These are phyloP conservation scores for Sclerotinia glacialis DNA, from an alignment of 2,329 filamentous ascomycete genomes.

Conservation along the genomic window DNA sequence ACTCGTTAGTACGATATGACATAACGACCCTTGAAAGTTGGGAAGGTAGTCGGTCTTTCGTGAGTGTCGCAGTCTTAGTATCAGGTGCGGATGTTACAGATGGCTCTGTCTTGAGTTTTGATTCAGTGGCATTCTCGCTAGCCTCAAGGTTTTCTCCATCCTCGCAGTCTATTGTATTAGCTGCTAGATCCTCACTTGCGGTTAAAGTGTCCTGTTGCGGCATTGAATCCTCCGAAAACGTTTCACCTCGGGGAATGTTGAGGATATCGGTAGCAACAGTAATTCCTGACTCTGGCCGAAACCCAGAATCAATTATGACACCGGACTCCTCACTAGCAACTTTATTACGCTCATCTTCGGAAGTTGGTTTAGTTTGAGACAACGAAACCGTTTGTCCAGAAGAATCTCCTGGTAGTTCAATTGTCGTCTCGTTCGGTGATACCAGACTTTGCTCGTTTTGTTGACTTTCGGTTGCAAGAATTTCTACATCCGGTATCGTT, in stretches of 20 bases:
- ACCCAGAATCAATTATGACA: neutral
- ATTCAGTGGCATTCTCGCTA: neutral
- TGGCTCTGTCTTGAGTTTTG: slow-evolving; percentile 22
- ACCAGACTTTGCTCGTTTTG: neutral
- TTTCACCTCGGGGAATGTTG: neutral
- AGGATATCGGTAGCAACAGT: slow-evolving; percentile 6
- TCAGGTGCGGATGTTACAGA: slow-evolving; percentile 44
- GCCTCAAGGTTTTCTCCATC: neutral
- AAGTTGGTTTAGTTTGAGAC: neutral
- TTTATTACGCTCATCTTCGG: neutral
- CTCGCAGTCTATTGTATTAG: neutral
- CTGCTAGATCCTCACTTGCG: slow-evolving; percentile 26
- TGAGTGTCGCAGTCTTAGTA: slow-evolving; percentile 50
- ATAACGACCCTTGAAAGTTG: slow-evolving; percentile 73
- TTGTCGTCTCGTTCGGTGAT: neutral
- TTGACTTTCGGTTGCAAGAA: neutral
- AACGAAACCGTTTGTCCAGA: neutral
- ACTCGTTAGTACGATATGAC: slow-evolving; percentile 89
- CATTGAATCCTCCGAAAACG: neutral
- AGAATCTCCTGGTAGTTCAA: neutral
- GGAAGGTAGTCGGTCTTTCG: slow-evolving; percentile 62
- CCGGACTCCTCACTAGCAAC: neutral
- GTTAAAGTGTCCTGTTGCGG: slow-evolving; percentile 9
- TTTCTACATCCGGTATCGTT: neutral
- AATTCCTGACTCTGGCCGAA: neutral